Evolutionary conservation across 352 stramenopile genomes (phyloP).

Genomic region (Blastocystis sp.): DNA sequence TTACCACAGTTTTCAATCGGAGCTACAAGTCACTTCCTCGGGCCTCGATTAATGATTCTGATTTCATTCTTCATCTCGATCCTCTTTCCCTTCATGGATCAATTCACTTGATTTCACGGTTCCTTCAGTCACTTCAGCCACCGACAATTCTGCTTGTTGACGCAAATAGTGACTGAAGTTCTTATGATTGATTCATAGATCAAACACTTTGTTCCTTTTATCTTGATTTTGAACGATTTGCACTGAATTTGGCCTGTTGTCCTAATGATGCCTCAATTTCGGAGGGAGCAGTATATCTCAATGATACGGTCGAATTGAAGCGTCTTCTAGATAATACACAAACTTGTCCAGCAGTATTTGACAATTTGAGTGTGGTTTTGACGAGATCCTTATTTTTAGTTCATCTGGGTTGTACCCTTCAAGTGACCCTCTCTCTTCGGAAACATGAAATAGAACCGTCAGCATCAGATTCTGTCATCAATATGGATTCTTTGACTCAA

Average conservation of each 20-base stretch:
- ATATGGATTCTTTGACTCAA: not conserved
- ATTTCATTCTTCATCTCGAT: not conserved
- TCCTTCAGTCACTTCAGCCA: constrained; percentile 19
- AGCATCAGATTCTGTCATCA: not conserved
- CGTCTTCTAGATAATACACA: constrained; percentile 10
- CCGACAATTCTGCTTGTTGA: not conserved
- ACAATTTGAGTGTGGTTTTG: constrained; percentile 11
- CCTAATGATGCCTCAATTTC: not conserved
- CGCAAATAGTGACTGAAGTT: not conserved
- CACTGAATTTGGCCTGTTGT: constrained; percentile 37
- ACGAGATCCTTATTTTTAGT: too few species aligned
- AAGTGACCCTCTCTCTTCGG: not conserved
- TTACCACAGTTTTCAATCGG: not conserved
- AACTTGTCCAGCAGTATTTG: not conserved
- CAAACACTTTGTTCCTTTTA: not conserved
- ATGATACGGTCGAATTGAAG: constrained; percentile 16
- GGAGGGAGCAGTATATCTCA: not conserved
- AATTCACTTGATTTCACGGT: not conserved
- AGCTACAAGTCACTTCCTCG: not conserved
- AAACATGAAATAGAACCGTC: not conserved
- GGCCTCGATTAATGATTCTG: not conserved
- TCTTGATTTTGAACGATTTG: constrained; percentile 39
- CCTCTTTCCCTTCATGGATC: constrained; percentile 2
- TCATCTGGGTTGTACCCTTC: not conserved
- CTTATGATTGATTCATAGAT: not conserved